Base-by-base conservation (phyloP, 1,284 basidiomycete genomes). In the Fomitopsis palustris region DNA sequence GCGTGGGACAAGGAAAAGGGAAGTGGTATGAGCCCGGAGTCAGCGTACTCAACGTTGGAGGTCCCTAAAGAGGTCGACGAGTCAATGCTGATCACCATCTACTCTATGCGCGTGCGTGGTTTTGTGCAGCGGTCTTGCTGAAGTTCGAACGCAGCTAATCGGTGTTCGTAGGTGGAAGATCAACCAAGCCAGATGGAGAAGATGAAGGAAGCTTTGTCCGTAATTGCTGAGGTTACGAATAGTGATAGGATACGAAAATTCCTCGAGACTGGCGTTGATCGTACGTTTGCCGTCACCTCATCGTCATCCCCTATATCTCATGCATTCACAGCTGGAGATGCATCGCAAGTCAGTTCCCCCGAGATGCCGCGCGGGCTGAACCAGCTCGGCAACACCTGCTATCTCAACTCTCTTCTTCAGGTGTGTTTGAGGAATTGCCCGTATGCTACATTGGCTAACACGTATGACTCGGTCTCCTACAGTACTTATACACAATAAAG, bases 401-500 rank as follows among this genome's bases (percentile, higher is more conserved):
- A 96, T 72, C 80, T 96, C 57, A 96, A 96, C 71, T 95, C 93
- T 19, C 75, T 95, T 25, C 77, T 94, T 1, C 90, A 92, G 78
- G 88, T 87, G 64, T 23, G 72, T 61, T 16, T n/a, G 16, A 14
- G 33, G 8, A 45, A 17, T 8, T 5, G 17, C 12, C n/a, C 10
- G 19, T 45, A 10, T 19, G 17, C 33, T 39, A 38, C 2, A 16
- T 27, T 43, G 21, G 38, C 35, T 16, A 14, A n/a, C 19, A 29
- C 16, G 16, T n/a, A n/a, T 49, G 5, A 49, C 27, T 7, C 12
- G 2, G 23, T 8, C n/a, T 3, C 25, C 7, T 59, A 8, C 72
- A 96, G 86, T 97, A 97, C 73, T 95, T 97, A 71, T 96, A 95
- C 72, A 95, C 94, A n/a, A 93, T 97, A 73, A 89, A 85, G 68